Conservation (phyloP, 306 rosid species). For the Ormosia emarginata region DNA sequence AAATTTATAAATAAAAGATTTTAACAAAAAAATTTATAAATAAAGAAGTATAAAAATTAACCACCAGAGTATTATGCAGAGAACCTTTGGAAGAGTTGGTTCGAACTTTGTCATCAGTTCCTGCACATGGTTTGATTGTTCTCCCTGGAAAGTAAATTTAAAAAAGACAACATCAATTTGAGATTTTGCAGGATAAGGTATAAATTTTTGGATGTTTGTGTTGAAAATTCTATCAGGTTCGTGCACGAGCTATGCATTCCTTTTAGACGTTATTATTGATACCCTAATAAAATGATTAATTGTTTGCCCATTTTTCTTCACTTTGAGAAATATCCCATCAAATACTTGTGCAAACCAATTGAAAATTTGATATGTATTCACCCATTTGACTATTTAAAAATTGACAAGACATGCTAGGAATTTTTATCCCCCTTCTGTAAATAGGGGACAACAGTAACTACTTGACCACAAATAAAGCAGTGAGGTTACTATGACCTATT, state of each 20-base stretch:
- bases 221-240: neutral
- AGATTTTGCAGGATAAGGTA: neutral
- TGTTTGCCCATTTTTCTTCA: neutral
- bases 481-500: neutral
- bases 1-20: neutral
- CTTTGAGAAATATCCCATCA: slow-evolving; percentile 2
- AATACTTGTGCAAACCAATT: slow-evolving; percentile 2
- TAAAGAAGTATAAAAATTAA: slow-evolving; percentile 21
- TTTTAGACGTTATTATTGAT: slow-evolving; percentile 1
- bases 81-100: slow-evolving; percentile 82
- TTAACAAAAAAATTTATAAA: neutral
- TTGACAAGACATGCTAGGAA: neutral
- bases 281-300: slow-evolving; percentile 4
- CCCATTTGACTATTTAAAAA: neutral
- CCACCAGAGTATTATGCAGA: slow-evolving; percentile 45
- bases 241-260: neutral
- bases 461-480: neutral
- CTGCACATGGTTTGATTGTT: slow-evolving; percentile 57
- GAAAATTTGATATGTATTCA: neutral
- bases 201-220: neutral
- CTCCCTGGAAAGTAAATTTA: slow-evolving; percentile 49
- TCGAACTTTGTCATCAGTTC: slow-evolving; percentile 60
- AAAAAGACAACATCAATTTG: neutral
- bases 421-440: neutral
- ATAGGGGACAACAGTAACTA: neutral